Base-by-base conservation (phyloP, 768 basidiomycete genomes). In the Pseudohyphozyma bogoriensis region DNA sequence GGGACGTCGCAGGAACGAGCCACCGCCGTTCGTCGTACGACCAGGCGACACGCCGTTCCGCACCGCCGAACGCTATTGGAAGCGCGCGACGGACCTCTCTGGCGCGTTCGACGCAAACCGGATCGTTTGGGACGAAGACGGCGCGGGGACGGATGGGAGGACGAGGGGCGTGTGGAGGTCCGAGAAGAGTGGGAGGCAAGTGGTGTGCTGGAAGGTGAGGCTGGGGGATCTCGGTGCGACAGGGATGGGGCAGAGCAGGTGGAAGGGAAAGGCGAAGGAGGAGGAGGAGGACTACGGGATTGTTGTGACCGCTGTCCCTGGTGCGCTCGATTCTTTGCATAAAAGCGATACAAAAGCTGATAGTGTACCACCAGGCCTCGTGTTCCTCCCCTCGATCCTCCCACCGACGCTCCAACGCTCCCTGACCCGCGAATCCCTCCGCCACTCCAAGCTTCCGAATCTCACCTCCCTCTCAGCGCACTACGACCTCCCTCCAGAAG, bases 401-500 rank as follows among this genome's bases (percentile, higher is more conserved):
- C 76, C 83, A 2, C 75, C 75, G 0, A 69, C 74, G 22, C 77
- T 82, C 39, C 93, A 97, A 70, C 79, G 82, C 28, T 72, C 78
- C 1, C 79, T 96, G 7, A 78, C 87, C 29, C 74, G 74, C 56
- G 86, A 87, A 81, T 81, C 87, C 28, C 80, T 99, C 10, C 70
- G 77, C 13, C 79, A 85, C 67, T 85, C 91, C 1, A 78, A 79
- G 4, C 74, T 78, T 39, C 88, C 89, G 0, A 95, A 95, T 71
- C 84, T 86, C 57, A 92, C 89, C 0, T 93, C 90, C 67, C 83
- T 96, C 26, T 86, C 92, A 58, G 80, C 83, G 0, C 93, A 96
- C 72, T 95, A 93, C 69, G 49, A 76, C 45, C 77, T 95, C 10
- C 92, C 93, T 0, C 52, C 73, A 22, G 76, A 81, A 15, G 87